phyloP scores from a whole-genome alignment of 2,329 filamentous ascomycete genomes.

The Teratosphaeria viscida region DNA sequence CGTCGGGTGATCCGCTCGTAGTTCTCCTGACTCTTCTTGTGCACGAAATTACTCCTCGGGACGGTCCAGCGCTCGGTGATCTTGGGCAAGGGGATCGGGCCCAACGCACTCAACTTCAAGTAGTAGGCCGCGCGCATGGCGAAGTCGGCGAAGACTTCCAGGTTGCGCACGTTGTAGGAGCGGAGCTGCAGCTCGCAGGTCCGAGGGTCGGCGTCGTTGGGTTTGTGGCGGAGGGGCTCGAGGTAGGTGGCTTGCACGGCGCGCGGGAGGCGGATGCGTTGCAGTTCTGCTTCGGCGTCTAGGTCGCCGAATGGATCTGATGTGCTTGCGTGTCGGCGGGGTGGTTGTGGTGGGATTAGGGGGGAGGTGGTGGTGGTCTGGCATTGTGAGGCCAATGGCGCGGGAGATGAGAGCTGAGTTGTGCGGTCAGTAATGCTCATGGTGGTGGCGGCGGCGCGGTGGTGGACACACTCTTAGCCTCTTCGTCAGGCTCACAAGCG shows the following conservation, averaged over 20 bases:
- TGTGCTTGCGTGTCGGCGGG: not conserved
- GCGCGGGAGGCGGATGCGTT: conserved; percentile 53
- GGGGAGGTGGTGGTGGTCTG: conserved; percentile 4
- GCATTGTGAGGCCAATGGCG: conserved; percentile 5
- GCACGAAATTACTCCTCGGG: conserved; percentile 76
- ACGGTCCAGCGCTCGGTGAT: conserved; percentile 93
- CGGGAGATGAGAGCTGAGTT: conserved; percentile 12
- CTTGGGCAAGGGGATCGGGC: conserved; percentile 74
- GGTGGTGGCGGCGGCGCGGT: conserved; percentile 4
- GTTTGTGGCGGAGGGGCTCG: conserved; percentile 65
- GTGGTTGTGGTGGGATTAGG: not conserved
- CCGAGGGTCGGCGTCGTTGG: conserved; percentile 48
- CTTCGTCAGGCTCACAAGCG: conserved; percentile 33
- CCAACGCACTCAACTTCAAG: conserved; percentile 72
- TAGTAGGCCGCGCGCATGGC: conserved; percentile 91
- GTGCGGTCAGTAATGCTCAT: conserved; percentile 9
- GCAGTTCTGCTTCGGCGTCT: conserved; percentile 16
- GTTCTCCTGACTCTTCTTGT: conserved; percentile 97
- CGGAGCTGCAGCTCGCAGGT: conserved; percentile 86
- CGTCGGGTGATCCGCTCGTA: conserved; percentile 85
- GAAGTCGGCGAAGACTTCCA: conserved; percentile 93
- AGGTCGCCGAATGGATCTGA: not conserved
- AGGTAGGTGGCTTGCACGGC: conserved; percentile 80
- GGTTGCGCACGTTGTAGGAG: conserved; percentile 78
- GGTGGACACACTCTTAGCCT: conserved; percentile 28